A percentile compares a stretch with the other conserved stretches of the same genome.
These are phyloP conservation scores for Paramarasmius palmivorus DNA, from an alignment of 1,284 basidiomycete genomes.

Conservation along the genomic window DNA sequence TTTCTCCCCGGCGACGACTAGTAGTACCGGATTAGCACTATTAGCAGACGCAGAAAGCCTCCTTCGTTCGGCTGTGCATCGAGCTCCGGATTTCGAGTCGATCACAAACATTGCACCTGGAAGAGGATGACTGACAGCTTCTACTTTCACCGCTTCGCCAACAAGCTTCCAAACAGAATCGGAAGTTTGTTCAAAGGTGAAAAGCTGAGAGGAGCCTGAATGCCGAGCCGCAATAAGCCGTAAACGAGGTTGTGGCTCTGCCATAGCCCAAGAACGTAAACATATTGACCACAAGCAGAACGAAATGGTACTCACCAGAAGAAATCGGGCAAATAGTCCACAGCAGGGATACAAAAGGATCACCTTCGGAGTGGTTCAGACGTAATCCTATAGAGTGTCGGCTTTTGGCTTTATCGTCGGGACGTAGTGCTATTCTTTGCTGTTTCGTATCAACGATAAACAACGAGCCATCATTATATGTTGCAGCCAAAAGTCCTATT, in stretches of 20 bases:
- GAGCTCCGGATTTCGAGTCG: slow-evolving; percentile 56
- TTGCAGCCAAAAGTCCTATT: slow-evolving; percentile 73
- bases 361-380: slow-evolving; percentile 29
- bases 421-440: slow-evolving; percentile 58
- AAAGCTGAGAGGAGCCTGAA: slow-evolving; percentile 63
- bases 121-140: slow-evolving; percentile 53
- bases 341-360: slow-evolving; percentile 52
- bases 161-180: slow-evolving; percentile 49
- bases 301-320: slow-evolving; percentile 43
- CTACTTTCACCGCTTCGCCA: slow-evolving; percentile 35
- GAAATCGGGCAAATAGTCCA: slow-evolving; percentile 67
- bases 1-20: slow-evolving; percentile 57
- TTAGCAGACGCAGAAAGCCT: slow-evolving; percentile 37
- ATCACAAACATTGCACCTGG: slow-evolving; percentile 59
- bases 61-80: slow-evolving; percentile 45
- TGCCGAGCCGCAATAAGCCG: slow-evolving; percentile 56
- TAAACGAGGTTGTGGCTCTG: not conserved
- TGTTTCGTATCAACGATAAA: slow-evolving; percentile 73
- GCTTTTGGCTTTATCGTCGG: slow-evolving; percentile 27
- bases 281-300: not conserved
- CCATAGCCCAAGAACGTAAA: not conserved
- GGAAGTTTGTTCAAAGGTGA: slow-evolving; percentile 47
- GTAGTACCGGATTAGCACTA: slow-evolving; percentile 35
- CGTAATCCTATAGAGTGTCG: slow-evolving; percentile 33
- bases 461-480: slow-evolving; percentile 61